Evolutionary conservation across 495 filamentous ascomycete genomes (phyloP), one percentile per base, ranked within the genome.

Genomic region (Neurospora tetraspora): DNA sequence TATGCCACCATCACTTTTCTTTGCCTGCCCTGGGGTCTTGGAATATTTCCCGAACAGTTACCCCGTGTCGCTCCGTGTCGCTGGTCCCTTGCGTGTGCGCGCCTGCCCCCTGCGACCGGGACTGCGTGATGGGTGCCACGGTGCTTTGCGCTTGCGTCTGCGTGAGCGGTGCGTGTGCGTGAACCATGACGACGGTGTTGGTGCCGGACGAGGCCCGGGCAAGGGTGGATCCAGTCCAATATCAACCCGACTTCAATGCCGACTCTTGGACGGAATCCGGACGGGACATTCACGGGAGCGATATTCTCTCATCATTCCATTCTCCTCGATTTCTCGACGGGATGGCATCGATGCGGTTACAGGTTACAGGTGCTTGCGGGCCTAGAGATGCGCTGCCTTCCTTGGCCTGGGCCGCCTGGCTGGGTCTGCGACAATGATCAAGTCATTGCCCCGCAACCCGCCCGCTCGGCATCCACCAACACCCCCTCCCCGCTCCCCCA

Each of bases 1-100:
- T 86, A 80, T 79, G 85, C 84, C 71, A 72, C 73, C 68, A 69
- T 71, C 47, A 39, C 23, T 71, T 69, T 61, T 61, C 53, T 34
- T 61, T 71, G 75, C 43, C 47, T 59, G 23, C 11, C 12, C 53
- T 61, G 53, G 12, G 53, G 53, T 61, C 53, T 61, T 61, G 53
- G 53, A 53, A 73, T 74, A 71, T 69, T 72, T 72, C 73, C 45
- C 31, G 72, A 39, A 47, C 45, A 40, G 65, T 53, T 38, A 71
- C 71, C 70, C 34, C 27, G 27, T 61, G 53, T 59, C 11, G 47
- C 47, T 59, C 47, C 47, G 23, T 59, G 47, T 61, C 53, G 68
- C 72, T 38, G 11, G 36, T 36, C 69, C 42, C 34, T 72, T 23
- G 47, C 36, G n/a, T 70, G 42, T 72, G 71, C 73, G 73, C 70